phyloP scores from a whole-genome alignment of 345 rosid species.

The Aquilaria yunnanensis region DNA sequence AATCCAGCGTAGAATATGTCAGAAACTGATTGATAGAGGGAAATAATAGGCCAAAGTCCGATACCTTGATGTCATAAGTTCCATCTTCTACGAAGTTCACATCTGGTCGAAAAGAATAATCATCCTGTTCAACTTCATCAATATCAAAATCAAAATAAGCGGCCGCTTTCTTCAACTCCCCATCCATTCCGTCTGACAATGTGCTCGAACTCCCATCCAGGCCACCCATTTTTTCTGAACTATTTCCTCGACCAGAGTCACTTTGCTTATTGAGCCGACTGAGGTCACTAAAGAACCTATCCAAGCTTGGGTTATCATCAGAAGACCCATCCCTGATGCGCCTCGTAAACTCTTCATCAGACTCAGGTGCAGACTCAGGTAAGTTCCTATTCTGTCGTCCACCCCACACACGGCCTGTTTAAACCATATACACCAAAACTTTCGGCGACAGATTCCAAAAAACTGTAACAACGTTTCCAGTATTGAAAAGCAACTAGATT shows the following conservation, averaged over 20 bases:
- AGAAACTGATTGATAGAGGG: background rate
- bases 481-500: background rate
- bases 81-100: constrained; percentile 11
- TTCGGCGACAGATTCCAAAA: too few species aligned
- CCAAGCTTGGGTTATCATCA: constrained; percentile 16
- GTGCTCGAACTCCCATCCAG: constrained; percentile 22
- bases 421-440: background rate
- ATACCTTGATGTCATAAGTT: constrained; percentile 37
- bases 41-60: background rate
- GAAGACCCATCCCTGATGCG: constrained; percentile 29
- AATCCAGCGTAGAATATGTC: too few species aligned
- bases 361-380: constrained; percentile 26
- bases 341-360: constrained; percentile 31
- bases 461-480: background rate
- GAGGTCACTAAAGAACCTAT: constrained; percentile 19
- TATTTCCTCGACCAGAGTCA: background rate
- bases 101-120: constrained; percentile 42
- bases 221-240: constrained; percentile 10
- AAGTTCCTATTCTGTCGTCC: constrained; percentile 10
- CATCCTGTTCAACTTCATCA: constrained; percentile 23
- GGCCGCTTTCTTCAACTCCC: constrained; percentile 40
- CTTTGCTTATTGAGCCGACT: background rate
- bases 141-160: constrained; percentile 21
- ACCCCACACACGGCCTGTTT: constrained; percentile 9
- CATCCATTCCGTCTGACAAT: constrained; percentile 42